These are phyloP conservation scores for Pezicula carpinea DNA, from an alignment of 2,329 filamentous ascomycete genomes.

Conservation along the genomic window DNA sequence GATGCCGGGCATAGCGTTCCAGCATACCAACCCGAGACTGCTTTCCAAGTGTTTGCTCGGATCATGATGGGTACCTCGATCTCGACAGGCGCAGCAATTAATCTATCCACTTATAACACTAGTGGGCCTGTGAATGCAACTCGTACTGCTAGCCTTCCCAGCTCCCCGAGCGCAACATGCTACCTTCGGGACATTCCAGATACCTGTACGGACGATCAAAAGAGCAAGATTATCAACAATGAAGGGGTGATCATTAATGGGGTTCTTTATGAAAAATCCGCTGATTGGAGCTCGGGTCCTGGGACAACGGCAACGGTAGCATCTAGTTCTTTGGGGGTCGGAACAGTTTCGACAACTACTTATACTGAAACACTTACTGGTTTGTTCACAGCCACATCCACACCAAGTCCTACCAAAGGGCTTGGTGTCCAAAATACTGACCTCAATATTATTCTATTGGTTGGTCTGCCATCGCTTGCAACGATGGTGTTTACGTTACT, in stretches of 20 bases:
- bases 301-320: slow-evolving; percentile 12
- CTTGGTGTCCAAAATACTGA: not conserved
- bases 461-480: not conserved
- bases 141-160: slow-evolving; percentile 47
- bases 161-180: slow-evolving; percentile 48
- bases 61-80: slow-evolving; percentile 49
- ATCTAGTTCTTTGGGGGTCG: not conserved
- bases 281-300: slow-evolving; percentile 32
- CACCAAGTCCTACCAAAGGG: slow-evolving; percentile 21
- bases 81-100: slow-evolving; percentile 44
- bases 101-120: slow-evolving; percentile 49
- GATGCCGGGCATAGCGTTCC: slow-evolving; percentile 62
- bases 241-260: slow-evolving; percentile 57
- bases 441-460: not conserved
- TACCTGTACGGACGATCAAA: slow-evolving; percentile 50
- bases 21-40: slow-evolving; percentile 49
- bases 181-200: slow-evolving; percentile 52
- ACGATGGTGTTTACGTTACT: not conserved
- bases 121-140: slow-evolving; percentile 54
- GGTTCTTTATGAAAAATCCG: slow-evolving; percentile 42
- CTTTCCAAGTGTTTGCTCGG: slow-evolving; percentile 52
- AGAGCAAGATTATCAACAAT: slow-evolving; percentile 40
- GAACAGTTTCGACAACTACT: slow-evolving; percentile 19
- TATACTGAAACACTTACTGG: slow-evolving; percentile 27
- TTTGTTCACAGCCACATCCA: slow-evolving; percentile 27